Base-by-base conservation (phyloP, 352 stramenopile genomes). In the Phytophthora sansomeana region DNA sequence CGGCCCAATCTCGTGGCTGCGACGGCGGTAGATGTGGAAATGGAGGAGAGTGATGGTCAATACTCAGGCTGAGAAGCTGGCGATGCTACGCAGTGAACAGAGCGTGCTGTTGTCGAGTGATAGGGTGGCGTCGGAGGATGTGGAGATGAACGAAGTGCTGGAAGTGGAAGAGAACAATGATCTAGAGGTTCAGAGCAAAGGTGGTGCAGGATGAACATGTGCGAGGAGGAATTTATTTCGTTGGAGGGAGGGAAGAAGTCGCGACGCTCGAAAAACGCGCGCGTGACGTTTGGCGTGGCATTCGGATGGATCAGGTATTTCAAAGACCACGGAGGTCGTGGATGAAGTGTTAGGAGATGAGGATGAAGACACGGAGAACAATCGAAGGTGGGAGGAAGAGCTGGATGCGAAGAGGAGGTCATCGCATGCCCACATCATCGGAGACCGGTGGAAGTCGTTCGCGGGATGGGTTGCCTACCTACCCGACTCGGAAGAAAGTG, bases 371-470 rank as follows among this genome's bases (percentile, higher is more conserved):
- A 75, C 85, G 28, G 73, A 81, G 24, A 71, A 90, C 47, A 87
- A 46, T 30, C 78, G 64, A 36, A 76, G 64, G 3, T 94, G 85
- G 85, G 85, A 94, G 43, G 83, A 91, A 67, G 83, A 94, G 41
- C 67, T 94, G 8, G n/a, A 91, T 94, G 81, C 81, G 85, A 16
- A 73, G 85, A 39, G 85, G 83, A 10, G 85, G 85, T 2, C 82
- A 83, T 57, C 68, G 79, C 16, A 33, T 71, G 0, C 29, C 38
- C 5, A 16, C 55, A 0, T 28, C 50, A 13, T 54, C 56, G 10
- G 43, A 54, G 33, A 46, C 52, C 6, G 66, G 57, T n/a, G 21
- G 46, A 11, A 47, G 39, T 55, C 48, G 50, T 3, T 71, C 59
- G 32, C 43, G 58, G 3, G 49, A 67, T 35, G 69, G 59, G 6